These are phyloP conservation scores for Trichoderma virens DNA, from an alignment of 495 filamentous ascomycete genomes.

Conservation along the genomic window DNA sequence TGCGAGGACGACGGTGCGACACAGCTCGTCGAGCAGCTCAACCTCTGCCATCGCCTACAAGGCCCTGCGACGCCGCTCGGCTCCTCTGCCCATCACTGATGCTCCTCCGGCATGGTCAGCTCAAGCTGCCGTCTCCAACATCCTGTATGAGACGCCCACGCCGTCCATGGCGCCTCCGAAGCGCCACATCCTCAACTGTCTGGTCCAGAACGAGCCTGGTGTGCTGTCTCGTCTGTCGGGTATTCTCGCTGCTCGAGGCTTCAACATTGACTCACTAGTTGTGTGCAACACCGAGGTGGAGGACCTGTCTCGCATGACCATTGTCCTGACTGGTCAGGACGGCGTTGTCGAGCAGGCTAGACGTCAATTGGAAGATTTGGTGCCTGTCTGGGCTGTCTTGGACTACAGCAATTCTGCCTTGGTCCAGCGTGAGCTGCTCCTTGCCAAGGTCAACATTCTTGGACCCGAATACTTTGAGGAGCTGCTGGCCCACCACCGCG, in stretches of 20 bases:
- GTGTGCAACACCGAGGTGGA: constrained; percentile 98
- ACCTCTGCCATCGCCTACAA: constrained; percentile 96
- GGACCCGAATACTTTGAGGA: constrained; percentile 98
- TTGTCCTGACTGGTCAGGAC: constrained; percentile 90
- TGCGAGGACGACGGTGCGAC: constrained; percentile 1
- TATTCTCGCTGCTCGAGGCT: constrained; percentile 90
- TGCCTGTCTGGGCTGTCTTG: constrained; percentile 95
- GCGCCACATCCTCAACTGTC: constrained; percentile 91
- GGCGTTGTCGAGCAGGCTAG: constrained; percentile 97
- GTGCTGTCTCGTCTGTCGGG: constrained; percentile 94
- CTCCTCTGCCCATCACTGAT: constrained; percentile 71
- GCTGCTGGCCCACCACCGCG: constrained; percentile 84
- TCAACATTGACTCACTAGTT: constrained; percentile 98
- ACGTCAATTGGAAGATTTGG: constrained; percentile 89
- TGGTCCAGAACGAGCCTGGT: constrained; percentile 97
- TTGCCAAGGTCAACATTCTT: constrained; percentile 94
- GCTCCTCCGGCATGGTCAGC: constrained; percentile 80
- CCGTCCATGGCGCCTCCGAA: constrained; percentile 79
- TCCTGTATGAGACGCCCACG: constrained; percentile 94
- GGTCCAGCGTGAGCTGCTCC: constrained; percentile 90
- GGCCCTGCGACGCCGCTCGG: constrained; percentile 82
- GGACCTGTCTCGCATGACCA: constrained; percentile 96
- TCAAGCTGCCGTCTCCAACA: constrained; percentile 90
- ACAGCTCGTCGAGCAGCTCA: constrained; percentile 46
- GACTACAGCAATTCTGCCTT: constrained; percentile 90